Base-by-base conservation (phyloP, 768 basidiomycete species). In the Pholiota molesta region DNA sequence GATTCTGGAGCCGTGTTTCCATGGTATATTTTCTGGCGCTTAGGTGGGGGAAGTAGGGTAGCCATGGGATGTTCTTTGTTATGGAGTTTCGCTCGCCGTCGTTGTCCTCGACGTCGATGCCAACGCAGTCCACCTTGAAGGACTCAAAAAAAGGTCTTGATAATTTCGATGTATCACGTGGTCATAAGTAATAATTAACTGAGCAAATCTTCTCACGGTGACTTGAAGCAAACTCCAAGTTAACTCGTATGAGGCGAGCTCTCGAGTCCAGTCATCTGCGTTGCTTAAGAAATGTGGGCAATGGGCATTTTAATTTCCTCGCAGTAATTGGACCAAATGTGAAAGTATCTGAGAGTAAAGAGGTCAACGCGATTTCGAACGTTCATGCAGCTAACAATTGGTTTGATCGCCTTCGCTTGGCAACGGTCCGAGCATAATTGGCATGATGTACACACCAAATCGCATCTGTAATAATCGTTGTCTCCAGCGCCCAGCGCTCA, bases 11-110 rank as follows among this genome's bases (percentile, higher is more conserved):
- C 85, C 64, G 87, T 84, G 17, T 89, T 75, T 4, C 89, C 91
- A 67, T 94, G 87, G 74, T 92, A 90, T 42, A 87, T 80, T 74
- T 96, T 95, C 72, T 87, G 85, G 65, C 95, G 84, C 78, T 95
- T 96, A 17, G 93, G 94, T 26, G 94, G 95, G 33, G 94, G 95
- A 26, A 96, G 82, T 21, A 89, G 79, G 5, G 94, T 88, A 10
- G 95, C 90, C 95, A 96, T 96, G 62, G 56, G 68, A 21, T 49
- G 19, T 11, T 49, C 42, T 44, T 42, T 57, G 19, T 44, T 57
- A 14, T 56, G 16, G 17, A 17, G 29, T 31, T 14, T 4, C 17
- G 9, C 11, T 17, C 33, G 44, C n/a, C 42, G 33, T 39, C 31
- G 35, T 44, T 45, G 23, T 31, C 31, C 11, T 17, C 33, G 44